Percentiles rank a stretch among this genome's conserved stretches.
Evolutionary conservation across 345 rosid genomes (phyloP).

Genomic region (Odontarrhena argentea): DNA sequence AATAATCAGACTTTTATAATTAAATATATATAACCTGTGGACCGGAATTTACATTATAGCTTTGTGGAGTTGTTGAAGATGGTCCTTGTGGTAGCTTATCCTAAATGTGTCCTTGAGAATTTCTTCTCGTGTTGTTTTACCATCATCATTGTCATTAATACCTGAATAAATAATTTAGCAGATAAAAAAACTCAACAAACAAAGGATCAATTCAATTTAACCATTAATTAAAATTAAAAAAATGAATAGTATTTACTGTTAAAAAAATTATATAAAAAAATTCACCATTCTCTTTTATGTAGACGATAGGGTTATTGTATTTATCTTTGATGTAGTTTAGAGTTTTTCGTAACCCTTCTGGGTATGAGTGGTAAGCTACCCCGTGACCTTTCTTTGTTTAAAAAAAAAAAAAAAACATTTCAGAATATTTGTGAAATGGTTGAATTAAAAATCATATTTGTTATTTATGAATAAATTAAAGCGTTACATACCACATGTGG

Average conservation of each 20-base stretch:
- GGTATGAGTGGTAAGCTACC: background rate
- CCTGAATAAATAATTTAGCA: background rate
- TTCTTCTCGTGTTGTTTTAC: slow-evolving; percentile 30
- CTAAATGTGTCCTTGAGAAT: slow-evolving; percentile 34
- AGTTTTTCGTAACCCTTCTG: background rate
- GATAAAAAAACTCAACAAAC: too few species aligned
- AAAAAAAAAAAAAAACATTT: background rate
- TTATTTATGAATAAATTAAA: background rate
- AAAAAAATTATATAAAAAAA: too few species aligned
- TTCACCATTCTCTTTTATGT: slow-evolving; percentile 51
- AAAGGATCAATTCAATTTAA: too few species aligned
- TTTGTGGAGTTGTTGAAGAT: slow-evolving; percentile 38
- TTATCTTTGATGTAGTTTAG: slow-evolving; percentile 28
- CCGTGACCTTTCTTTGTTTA: background rate
- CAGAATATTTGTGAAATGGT: background rate
- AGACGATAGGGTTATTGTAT: slow-evolving; percentile 44
- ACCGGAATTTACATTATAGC: slow-evolving; percentile 33
- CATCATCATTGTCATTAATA: slow-evolving; percentile 24
- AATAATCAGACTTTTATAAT: too few species aligned
- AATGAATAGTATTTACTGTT: too few species aligned
- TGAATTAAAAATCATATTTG: too few species aligned
- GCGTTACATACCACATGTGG: background rate
- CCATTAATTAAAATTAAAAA: background rate
- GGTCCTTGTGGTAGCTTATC: slow-evolving; percentile 28
- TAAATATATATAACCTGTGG: too few species aligned